Base-by-base conservation (phyloP, 2,329 filamentous ascomycete genomes). In the Talaromyces sp. region DNA sequence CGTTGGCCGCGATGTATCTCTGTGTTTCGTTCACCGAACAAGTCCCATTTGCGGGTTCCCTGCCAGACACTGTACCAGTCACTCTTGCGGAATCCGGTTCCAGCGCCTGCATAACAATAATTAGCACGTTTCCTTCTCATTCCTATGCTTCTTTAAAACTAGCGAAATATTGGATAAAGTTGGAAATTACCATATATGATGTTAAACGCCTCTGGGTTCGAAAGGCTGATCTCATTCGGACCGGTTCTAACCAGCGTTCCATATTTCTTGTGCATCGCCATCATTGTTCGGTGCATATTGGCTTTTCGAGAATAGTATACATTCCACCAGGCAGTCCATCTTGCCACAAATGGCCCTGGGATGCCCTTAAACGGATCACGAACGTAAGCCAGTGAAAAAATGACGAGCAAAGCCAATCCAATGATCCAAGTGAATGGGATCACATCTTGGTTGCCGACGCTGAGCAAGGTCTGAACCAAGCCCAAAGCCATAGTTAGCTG, bases 21-120 rank as follows among this genome's bases (percentile, higher is more conserved):
- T 59, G 75, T 72, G 52, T 75, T 65, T 14, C 70, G 65, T 55
- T 76, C 75, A 10, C 71, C 68, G 60, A 78, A 79, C 3, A 79
- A 67, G 56, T 76, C 72, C 50, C 75, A 72, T 57, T 72, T 72
- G 7, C 74, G 69, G 41, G 71, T 70, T n/a, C 71, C 75, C 65
- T 77, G 75, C 69, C 67, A 76, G 31, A 72, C 72, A 21, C 61
- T 64, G 61, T 81, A 80, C 70, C 73, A 79, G 4, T 68, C 62
- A 2, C 68, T 72, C 61, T 81, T 80, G 4, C 69, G 62, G 55
- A 77, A 80, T 5, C 72, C 73, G 26, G 72, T 72, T 1, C 76
- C 76, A 9, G 76, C 71, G 21, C 67, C 68, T 52, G 48, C 19
- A 7, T 10, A 46, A 7, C 4, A 46, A n/a, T 8, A 19, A 29